Conservation (phyloP, 768 basidiomycete species). For the Trametes coccinea region DNA sequence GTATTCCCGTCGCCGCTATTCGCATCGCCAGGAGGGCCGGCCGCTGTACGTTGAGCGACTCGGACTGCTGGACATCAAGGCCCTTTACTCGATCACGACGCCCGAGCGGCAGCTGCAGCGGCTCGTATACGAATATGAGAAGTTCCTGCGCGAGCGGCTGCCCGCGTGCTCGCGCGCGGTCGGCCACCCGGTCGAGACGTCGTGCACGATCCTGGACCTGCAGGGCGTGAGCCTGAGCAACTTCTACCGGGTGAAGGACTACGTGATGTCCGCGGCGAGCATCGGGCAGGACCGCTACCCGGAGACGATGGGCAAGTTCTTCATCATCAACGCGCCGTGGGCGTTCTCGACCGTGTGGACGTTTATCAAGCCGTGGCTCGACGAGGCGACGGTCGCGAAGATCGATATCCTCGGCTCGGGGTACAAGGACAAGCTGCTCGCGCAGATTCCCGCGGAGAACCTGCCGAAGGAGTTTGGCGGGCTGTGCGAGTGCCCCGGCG, state of each 20-base stretch:
- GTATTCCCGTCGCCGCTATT: background rate
- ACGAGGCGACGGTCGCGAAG: slow-evolving; percentile 93
- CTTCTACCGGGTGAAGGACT: slow-evolving; percentile 93
- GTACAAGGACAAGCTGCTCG: slow-evolving; percentile 76
- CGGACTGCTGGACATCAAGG: slow-evolving; percentile 84
- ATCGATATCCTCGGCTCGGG: slow-evolving; percentile 80
- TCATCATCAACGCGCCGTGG: slow-evolving; percentile 98
- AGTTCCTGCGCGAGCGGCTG: slow-evolving; percentile 75
- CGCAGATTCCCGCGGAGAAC: slow-evolving; percentile 83
- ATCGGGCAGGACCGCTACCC: slow-evolving; percentile 94
- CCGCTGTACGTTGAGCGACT: slow-evolving; percentile 95
- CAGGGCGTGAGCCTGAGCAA: slow-evolving; percentile 63
- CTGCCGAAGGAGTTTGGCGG: slow-evolving; percentile 88
- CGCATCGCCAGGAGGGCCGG: slow-evolving; percentile 72
- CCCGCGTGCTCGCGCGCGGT: slow-evolving; percentile 70
- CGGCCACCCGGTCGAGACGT: slow-evolving; percentile 93
- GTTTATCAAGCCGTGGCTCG: slow-evolving; percentile 90
- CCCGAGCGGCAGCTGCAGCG: slow-evolving; percentile 86
- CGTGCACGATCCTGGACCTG: slow-evolving; percentile 96
- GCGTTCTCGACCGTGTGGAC: slow-evolving; percentile 87
- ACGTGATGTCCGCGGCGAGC: slow-evolving; percentile 69
- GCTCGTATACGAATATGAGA: slow-evolving; percentile 93
- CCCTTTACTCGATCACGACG: slow-evolving; percentile 80
- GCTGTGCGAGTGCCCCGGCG: slow-evolving; percentile 68
- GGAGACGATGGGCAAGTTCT: slow-evolving; percentile 97